Conservation (phyloP, 202 grass and related monocot species). For the Panicum virgatum region DNA sequence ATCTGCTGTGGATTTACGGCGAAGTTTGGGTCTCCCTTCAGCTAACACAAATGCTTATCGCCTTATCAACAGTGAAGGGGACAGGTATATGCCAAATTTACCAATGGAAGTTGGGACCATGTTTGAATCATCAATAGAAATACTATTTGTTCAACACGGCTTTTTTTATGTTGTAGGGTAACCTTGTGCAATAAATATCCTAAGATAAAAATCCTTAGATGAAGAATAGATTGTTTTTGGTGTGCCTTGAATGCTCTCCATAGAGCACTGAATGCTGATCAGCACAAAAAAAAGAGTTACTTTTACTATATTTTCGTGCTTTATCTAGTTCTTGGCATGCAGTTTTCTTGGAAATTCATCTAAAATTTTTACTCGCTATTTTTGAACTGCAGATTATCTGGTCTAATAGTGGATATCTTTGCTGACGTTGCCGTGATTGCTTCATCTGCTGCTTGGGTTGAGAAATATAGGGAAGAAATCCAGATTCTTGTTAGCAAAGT, state of each 20-base stretch:
- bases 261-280: conserved; percentile 17
- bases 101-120: conserved; percentile 5
- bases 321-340: not conserved
- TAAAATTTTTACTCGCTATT: conserved; percentile 16
- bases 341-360: not conserved
- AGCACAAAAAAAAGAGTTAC: not conserved
- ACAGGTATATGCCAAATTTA: conserved; percentile 59
- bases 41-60: conserved; percentile 84
- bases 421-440: conserved; percentile 80
- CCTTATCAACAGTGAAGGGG: conserved; percentile 93
- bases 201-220: not conserved
- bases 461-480: conserved; percentile 93
- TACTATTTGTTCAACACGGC: not conserved
- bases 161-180: not conserved
- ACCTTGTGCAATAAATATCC: not conserved
- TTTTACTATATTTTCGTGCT: not conserved
- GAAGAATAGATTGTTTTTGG: not conserved
- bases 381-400: conserved; percentile 77
- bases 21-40: conserved; percentile 68
- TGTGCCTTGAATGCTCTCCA: not conserved
- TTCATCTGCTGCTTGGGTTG: conserved; percentile 99
- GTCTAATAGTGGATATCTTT: conserved; percentile 94
- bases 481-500: conserved; percentile 72
- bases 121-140: conserved; percentile 5
- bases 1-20: conserved; percentile 64